Conservation (phyloP, 2,329 filamentous ascomycete species). For the Clarireedia sp. region DNA sequence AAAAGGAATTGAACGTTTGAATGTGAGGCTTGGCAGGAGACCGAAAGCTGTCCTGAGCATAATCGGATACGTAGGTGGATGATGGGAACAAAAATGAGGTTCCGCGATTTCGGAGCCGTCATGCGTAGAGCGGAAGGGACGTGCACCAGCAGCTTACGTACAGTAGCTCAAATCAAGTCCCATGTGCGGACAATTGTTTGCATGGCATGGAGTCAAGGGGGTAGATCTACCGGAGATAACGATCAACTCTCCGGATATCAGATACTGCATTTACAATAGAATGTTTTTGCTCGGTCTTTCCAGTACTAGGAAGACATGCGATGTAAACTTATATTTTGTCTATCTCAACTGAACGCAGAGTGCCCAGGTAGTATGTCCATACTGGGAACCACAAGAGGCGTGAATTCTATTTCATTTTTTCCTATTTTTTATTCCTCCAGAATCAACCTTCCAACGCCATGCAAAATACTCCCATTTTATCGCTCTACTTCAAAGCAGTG, state of each 20-base stretch:
- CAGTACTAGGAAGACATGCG: background rate
- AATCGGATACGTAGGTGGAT: background rate
- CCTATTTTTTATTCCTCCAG: background rate
- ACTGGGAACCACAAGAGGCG: background rate
- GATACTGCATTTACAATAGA: too few relatives aligned
- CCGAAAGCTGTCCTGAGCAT: slow-evolving; percentile 2
- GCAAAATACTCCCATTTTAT: background rate
- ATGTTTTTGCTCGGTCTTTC: too few relatives aligned
- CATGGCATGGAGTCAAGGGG: background rate
- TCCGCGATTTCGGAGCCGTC: background rate
- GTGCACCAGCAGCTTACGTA: background rate
- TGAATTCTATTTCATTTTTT: background rate
- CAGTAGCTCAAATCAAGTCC: background rate
- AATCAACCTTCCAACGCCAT: background rate
- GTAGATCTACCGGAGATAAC: too few relatives aligned
- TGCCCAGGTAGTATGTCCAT: background rate
- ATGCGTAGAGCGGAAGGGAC: background rate
- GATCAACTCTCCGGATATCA: too few relatives aligned
- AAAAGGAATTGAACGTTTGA: background rate
- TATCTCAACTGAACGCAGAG: background rate
- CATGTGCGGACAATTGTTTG: background rate
- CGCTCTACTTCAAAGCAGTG: slow-evolving; percentile 54
- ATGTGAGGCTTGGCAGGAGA: slow-evolving; percentile 7
- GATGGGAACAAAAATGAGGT: too few relatives aligned
- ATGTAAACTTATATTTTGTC: background rate